These are phyloP conservation scores for Musa acuminata DNA, from an alignment of 176 grass and related monocot genomes.

Conservation along the genomic window DNA sequence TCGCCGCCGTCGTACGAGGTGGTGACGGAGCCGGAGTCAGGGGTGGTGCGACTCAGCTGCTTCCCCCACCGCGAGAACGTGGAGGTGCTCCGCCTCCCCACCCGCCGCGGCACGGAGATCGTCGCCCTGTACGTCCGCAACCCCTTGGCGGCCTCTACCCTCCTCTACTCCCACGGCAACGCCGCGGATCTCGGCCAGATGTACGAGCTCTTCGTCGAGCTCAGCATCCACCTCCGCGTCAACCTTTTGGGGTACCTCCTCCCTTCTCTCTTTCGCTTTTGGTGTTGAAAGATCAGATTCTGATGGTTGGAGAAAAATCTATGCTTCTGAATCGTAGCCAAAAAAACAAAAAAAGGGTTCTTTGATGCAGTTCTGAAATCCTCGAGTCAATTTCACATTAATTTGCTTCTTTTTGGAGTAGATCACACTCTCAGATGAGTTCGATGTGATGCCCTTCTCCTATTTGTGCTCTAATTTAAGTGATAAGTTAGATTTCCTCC, in stretches of 20 bases:
- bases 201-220: slow-evolving; percentile 84
- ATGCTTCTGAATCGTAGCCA: too few species aligned
- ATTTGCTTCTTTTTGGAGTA: too few species aligned
- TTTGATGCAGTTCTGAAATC: background rate
- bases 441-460: background rate
- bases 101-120: slow-evolving; percentile 44
- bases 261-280: background rate
- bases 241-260: slow-evolving; percentile 62
- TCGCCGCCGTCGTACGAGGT: slow-evolving; percentile 75
- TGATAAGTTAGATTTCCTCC: background rate
- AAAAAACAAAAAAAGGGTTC: background rate
- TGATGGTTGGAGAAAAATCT: background rate
- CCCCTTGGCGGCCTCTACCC: slow-evolving; percentile 54
- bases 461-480: background rate
- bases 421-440: background rate
- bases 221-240: slow-evolving; percentile 78
- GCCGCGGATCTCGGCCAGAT: slow-evolving; percentile 87
- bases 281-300: background rate
- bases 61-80: slow-evolving; percentile 78
- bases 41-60: slow-evolving; percentile 50
- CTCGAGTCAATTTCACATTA: background rate
- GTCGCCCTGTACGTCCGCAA: slow-evolving; percentile 70
- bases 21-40: slow-evolving; percentile 36
- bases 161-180: slow-evolving; percentile 90
- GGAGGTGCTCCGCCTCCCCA: slow-evolving; percentile 65